Base-by-base conservation (phyloP, 2,329 filamentous ascomycete genomes). In the Hypomyces perniciosus region DNA sequence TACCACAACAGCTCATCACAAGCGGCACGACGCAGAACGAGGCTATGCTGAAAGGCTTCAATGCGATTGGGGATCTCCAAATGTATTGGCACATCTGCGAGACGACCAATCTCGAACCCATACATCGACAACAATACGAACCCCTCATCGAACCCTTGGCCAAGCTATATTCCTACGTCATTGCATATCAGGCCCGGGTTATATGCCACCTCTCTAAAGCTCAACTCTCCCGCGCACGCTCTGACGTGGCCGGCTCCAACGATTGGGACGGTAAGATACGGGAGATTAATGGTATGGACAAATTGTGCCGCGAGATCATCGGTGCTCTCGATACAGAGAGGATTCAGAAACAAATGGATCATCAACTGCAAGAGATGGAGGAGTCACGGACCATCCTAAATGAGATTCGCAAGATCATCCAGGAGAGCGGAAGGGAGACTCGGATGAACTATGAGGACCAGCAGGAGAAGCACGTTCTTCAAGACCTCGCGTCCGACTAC, bases 401-500 rank as follows among this genome's bases (percentile, higher is more conserved):
- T n/a, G 27, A 41, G 8, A 48, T 48, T 12, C 38, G n/a, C 4
- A 8, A 4, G 33, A 33, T 8, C 31, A 10, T 50, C 3, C 4
- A 42, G 20, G 20, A 33, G 7, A 9, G 26, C 4, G 29, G n/a
- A 13, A n/a, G 4, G 10, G 12, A 48, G 6, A 8, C 20, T 12
- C 6, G 26, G 9, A 29, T n/a, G 33, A 26, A n/a, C 5, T 29
- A 48, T 30, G 3, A 38, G 4, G 27, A 53, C 8, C 8, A 43
- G 12, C 33, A 6, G 28, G 51, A 46, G 26, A 46, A 4, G 4
- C 42, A n/a, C 2, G 31, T 52, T 1, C 56, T 64, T 5, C 40
- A 58, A 8, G 43, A 54, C 29, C 54, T 65, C 5, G 53, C 58
- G 3, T 46, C 56, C 4, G 52, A 62, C 20, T 64, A 68, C 42